phyloP scores from a whole-genome alignment of 2,329 filamentous ascomycete species.

The Diaporthe caulivora region DNA sequence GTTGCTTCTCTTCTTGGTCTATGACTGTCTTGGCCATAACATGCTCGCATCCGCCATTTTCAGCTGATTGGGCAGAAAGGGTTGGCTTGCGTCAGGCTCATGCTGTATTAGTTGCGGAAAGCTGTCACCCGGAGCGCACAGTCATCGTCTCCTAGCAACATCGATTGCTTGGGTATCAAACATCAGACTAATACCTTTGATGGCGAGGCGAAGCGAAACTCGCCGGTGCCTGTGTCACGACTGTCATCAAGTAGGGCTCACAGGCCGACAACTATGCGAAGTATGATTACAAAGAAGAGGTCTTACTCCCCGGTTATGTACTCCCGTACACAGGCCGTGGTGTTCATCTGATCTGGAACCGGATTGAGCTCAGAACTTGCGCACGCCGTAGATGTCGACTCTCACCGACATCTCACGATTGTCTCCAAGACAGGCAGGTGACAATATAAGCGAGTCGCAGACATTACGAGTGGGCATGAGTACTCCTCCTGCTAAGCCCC shows the following conservation, averaged over 20 bases:
- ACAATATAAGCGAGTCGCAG: neutral
- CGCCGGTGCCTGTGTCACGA: neutral
- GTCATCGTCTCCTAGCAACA: neutral
- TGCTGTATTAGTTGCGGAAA: neutral
- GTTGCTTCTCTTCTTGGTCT: neutral
- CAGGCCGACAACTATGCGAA: neutral
- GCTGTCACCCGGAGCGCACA: neutral
- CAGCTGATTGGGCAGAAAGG: neutral
- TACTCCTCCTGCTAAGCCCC: neutral
- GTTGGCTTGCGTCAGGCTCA: neutral
- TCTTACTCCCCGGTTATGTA: neutral
- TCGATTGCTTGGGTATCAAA: neutral
- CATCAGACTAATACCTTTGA: neutral
- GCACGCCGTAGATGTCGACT: too few relatives aligned
- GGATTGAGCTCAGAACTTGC: neutral
- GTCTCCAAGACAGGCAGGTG: neutral
- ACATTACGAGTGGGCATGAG: neutral
- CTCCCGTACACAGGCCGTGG: neutral
- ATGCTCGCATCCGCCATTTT: neutral
- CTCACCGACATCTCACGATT: neutral
- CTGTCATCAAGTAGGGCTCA: neutral
- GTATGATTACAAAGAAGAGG: neutral
- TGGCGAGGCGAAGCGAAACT: neutral
- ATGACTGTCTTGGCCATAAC: neutral
- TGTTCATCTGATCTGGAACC: neutral